Conservation (phyloP, 129 eudicot species). For the Chrysanthemum makinoi region DNA sequence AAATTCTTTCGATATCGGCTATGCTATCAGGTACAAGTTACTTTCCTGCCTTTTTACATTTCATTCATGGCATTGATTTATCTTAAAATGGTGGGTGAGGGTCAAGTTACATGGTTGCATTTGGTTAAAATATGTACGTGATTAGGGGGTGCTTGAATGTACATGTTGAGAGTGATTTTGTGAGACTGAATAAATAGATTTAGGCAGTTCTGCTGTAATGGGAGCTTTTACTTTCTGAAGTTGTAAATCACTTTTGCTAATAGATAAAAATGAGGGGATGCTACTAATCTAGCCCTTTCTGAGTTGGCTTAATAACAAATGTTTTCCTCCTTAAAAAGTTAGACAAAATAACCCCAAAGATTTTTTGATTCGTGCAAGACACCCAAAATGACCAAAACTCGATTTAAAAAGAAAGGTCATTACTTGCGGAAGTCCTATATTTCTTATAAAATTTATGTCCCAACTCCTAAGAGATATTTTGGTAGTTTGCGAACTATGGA, state of each 20-base stretch:
- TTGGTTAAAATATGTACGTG: neutral
- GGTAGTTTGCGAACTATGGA: too few relatives aligned
- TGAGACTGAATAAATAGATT: neutral
- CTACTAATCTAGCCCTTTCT: too few relatives aligned
- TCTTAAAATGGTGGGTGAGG: neutral
- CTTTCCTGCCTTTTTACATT: neutral
- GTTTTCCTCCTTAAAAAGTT: too few relatives aligned
- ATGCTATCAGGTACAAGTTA: slow-evolving; percentile 84
- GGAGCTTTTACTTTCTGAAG: neutral
- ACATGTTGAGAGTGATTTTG: neutral
- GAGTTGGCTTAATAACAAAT: too few relatives aligned
- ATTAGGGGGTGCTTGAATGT: neutral
- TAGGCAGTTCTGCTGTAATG: neutral
- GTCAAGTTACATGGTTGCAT: neutral
- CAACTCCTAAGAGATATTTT: too few relatives aligned
- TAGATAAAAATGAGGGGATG: too few relatives aligned
- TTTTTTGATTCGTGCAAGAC: too few relatives aligned
- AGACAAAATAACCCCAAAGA: too few relatives aligned
- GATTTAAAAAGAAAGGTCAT: too few relatives aligned
- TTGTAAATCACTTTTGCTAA: neutral
- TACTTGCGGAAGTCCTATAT: too few relatives aligned
- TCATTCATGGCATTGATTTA: neutral
- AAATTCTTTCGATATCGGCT: slow-evolving; percentile 87
- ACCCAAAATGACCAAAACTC: too few relatives aligned
- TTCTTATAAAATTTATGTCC: too few relatives aligned